Conservation (phyloP, 1,139 yeast species). For the Yamadazyma diospyri region DNA sequence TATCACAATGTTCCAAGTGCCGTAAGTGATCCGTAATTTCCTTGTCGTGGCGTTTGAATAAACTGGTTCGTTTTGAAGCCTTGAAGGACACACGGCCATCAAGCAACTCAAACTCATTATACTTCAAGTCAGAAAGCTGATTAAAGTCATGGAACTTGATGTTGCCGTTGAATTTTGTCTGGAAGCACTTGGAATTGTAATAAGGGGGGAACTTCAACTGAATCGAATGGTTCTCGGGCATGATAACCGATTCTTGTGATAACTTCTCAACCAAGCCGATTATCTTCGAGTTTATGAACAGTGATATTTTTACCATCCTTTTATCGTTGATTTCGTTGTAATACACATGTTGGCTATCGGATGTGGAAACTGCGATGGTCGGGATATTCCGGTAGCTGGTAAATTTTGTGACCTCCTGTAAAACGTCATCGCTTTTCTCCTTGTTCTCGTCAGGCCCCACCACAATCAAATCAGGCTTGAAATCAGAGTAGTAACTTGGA, state of each 20-base stretch:
- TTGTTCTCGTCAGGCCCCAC: constrained; percentile 39
- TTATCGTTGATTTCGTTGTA: constrained; percentile 29
- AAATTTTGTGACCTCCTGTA: constrained; percentile 18
- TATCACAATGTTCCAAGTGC: constrained; percentile 19
- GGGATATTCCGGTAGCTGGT: constrained; percentile 25
- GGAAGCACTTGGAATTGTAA: constrained; percentile 15
- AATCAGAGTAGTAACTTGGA: constrained; percentile 26
- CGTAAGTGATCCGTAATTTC: constrained; percentile 12
- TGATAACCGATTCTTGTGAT: constrained; percentile 11
- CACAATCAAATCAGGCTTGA: constrained; percentile 35
- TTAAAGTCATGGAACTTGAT: constrained; percentile 5
- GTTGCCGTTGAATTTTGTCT: constrained; percentile 1
- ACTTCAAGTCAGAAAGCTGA: constrained; percentile 10
- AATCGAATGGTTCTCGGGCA: constrained; percentile 32
- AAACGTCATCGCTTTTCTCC: constrained; percentile 10
- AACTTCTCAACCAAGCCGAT: constrained; percentile 18
- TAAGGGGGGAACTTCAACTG: constrained; percentile 27
- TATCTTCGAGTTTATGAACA: constrained; percentile 24
- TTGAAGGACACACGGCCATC: constrained; percentile 6
- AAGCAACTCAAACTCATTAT: constrained; percentile 9
- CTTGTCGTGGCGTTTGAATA: constrained; percentile 6
- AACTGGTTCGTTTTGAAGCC: constrained; percentile 14
- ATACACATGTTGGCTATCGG: constrained; percentile 29
- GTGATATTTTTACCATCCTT: constrained; percentile 22
- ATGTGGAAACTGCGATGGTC: constrained; percentile 25